Evolutionary conservation across 2,329 filamentous ascomycete species (phyloP).

Genomic region (Botrytis byssoidea): DNA sequence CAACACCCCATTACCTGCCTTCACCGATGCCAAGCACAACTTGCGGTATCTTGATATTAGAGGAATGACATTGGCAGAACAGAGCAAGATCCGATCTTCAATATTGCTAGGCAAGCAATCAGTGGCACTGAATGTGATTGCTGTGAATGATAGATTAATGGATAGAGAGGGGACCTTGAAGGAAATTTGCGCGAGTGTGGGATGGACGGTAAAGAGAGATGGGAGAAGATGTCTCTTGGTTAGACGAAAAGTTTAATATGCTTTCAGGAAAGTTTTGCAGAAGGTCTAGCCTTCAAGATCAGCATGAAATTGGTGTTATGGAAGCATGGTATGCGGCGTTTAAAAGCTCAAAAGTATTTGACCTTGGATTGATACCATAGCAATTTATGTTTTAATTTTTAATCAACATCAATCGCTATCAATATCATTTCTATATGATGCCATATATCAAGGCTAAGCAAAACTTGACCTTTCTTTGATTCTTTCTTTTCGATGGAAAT

Average conservation of each 20-base stretch:
- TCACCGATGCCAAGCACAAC: not conserved
- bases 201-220: slow-evolving; percentile 21
- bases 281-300: not conserved
- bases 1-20: slow-evolving; percentile 2
- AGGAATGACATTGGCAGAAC: slow-evolving; percentile 23
- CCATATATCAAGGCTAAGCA: not conserved
- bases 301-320: not conserved
- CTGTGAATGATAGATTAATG: slow-evolving; percentile 21
- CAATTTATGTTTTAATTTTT: not conserved
- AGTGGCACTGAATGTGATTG: slow-evolving; percentile 23
- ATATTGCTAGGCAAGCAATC: slow-evolving; percentile 26
- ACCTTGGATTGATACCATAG: not conserved
- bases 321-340: not conserved
- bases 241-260: not conserved
- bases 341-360: slow-evolving; percentile 10
- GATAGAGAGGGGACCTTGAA: slow-evolving; percentile 17
- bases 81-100: slow-evolving; percentile 24
- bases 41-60: slow-evolving; percentile 25
- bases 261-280: not conserved
- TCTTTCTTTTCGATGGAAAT: not conserved
- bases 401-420: not conserved
- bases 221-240: slow-evolving; percentile 17
- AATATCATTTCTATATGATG: not conserved
- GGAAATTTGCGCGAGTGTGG: slow-evolving; percentile 17
- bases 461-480: not conserved